These are phyloP conservation scores for Acanthamoeba culbertsoni DNA, from an alignment of 208 protist species.

Conservation along the genomic window DNA sequence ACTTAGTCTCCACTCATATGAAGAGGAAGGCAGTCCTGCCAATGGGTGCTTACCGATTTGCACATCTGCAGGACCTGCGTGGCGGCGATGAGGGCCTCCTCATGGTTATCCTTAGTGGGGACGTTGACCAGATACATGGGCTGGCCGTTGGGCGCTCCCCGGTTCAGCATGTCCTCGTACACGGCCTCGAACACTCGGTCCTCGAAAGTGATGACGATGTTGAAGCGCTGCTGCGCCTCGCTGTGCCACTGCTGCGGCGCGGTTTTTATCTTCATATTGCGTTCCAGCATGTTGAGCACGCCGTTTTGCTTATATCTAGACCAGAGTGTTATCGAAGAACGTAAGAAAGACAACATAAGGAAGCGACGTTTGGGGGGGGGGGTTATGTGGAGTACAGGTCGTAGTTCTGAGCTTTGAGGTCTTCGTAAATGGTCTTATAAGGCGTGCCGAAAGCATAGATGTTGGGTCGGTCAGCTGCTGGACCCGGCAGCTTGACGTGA, in stretches of 20 bases:
- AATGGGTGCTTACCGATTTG: background rate
- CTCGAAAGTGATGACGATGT: slow-evolving; percentile 76
- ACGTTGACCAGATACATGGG: slow-evolving; percentile 64
- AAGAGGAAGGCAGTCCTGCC: background rate
- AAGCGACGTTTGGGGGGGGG: background rate
- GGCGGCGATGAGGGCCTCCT: slow-evolving; percentile 57
- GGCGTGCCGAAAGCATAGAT: slow-evolving; percentile 77
- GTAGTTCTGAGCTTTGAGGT: slow-evolving; percentile 68
- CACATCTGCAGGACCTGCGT: background rate
- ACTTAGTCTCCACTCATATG: background rate
- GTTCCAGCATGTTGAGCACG: slow-evolving; percentile 72
- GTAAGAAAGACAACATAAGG: slow-evolving; percentile 55
- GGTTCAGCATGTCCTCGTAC: slow-evolving; percentile 44
- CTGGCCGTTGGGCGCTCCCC: background rate
- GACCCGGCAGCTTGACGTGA: slow-evolving; percentile 76
- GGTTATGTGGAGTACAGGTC: slow-evolving; percentile 66
- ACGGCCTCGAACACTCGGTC: slow-evolving; percentile 74
- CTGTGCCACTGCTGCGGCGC: slow-evolving; percentile 74
- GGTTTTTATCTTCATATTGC: slow-evolving; percentile 73
- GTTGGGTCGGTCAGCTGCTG: slow-evolving; percentile 63
- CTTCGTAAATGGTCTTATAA: slow-evolving; percentile 69
- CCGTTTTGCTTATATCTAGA: slow-evolving; percentile 75
- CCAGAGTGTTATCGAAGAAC: slow-evolving; percentile 25
- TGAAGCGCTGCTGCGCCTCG: slow-evolving; percentile 55
- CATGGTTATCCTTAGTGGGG: slow-evolving; percentile 57